Conservation (phyloP, 2,329 filamentous ascomycete species). For the Chaetomium sp. region DNA sequence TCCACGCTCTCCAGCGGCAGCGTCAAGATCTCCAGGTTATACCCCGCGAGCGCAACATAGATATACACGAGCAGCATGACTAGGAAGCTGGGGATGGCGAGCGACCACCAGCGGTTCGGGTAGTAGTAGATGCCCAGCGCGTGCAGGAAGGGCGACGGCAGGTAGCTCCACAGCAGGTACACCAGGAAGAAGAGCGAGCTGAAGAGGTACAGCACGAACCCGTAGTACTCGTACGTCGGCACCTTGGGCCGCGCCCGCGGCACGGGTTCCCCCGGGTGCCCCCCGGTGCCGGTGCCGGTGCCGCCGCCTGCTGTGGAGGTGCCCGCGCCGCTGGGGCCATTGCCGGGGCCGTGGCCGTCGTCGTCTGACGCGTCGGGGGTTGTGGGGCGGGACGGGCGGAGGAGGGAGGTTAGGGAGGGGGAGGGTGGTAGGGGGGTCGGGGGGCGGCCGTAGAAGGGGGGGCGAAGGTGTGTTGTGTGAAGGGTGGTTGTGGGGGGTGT, state of each 20-base stretch:
- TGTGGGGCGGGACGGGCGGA: conserved; percentile 87
- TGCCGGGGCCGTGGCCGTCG: conserved; percentile 48
- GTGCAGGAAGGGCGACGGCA: conserved; percentile 88
- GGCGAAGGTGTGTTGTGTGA: conserved; percentile 57
- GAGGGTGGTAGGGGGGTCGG: conserved; percentile 92
- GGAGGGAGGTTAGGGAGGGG: conserved; percentile 86
- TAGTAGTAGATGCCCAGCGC: conserved; percentile 96
- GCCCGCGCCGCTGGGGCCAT: conserved; percentile 34
- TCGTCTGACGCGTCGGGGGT: conserved; percentile 91
- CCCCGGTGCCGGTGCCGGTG: not conserved
- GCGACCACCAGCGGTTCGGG: conserved; percentile 95
- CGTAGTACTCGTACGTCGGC: conserved; percentile 99
- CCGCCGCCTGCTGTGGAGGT: not conserved
- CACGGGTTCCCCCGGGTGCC: conserved; percentile 58
- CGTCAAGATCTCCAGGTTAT: conserved; percentile 89
- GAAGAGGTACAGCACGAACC: conserved; percentile 94
- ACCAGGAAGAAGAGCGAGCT: conserved; percentile 77
- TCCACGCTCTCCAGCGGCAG: conserved; percentile 77
- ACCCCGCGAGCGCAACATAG: conserved; percentile 86
- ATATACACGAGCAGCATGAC: conserved; percentile 90
- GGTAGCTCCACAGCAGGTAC: conserved; percentile 80
- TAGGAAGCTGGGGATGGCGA: conserved; percentile 87
- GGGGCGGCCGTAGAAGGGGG: conserved; percentile 98
- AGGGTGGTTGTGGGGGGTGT: conserved; percentile 47
- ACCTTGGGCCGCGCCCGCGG: conserved; percentile 88